A percentile compares a stretch with the other conserved stretches of the same genome.
phyloP scores from a whole-genome alignment of 2,329 filamentous ascomycete species.

The Aspergillus carbonarius region DNA sequence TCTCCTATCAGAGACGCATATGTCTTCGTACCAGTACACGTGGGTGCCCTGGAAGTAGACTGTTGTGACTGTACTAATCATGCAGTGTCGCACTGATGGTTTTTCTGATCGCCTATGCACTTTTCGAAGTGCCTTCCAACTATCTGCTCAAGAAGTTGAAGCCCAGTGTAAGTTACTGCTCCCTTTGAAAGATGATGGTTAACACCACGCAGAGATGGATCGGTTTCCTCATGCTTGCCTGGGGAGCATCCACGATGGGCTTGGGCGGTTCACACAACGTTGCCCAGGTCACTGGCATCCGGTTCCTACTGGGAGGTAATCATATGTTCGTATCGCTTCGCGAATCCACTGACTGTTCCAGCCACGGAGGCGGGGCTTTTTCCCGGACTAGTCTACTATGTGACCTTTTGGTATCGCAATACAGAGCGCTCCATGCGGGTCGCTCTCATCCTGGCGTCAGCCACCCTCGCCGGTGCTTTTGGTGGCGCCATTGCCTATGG shows the following conservation, averaged over 20 bases:
- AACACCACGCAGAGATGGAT: slow-evolving; percentile 43
- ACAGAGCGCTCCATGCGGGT: slow-evolving; percentile 60
- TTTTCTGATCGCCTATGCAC: slow-evolving; percentile 49
- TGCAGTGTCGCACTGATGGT: slow-evolving; percentile 47
- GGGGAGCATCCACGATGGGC: slow-evolving; percentile 51
- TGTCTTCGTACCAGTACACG: slow-evolving; percentile 63
- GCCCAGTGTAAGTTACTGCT: slow-evolving; percentile 37
- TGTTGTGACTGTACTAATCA: background rate
- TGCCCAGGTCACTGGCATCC: slow-evolving; percentile 45
- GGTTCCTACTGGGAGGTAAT: slow-evolving; percentile 47
- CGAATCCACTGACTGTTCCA: background rate
- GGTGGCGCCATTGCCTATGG: slow-evolving; percentile 57
- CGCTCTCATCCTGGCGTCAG: slow-evolving; percentile 55
- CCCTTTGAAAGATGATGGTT: background rate
- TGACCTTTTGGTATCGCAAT: slow-evolving; percentile 57
- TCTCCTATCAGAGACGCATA: slow-evolving; percentile 61
- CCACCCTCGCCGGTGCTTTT: slow-evolving; percentile 55
- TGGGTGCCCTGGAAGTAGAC: slow-evolving; percentile 20
- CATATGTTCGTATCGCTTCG: background rate
- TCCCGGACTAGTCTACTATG: slow-evolving; percentile 49
- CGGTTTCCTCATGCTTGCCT: slow-evolving; percentile 51
- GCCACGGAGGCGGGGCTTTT: slow-evolving; percentile 54
- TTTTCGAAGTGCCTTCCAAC: slow-evolving; percentile 53
- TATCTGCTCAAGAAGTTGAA: slow-evolving; percentile 50
- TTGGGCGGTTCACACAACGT: slow-evolving; percentile 47